Base-by-base conservation (phyloP, 192 early-diverging fungal species). In the Coemansia sp. region DNA sequence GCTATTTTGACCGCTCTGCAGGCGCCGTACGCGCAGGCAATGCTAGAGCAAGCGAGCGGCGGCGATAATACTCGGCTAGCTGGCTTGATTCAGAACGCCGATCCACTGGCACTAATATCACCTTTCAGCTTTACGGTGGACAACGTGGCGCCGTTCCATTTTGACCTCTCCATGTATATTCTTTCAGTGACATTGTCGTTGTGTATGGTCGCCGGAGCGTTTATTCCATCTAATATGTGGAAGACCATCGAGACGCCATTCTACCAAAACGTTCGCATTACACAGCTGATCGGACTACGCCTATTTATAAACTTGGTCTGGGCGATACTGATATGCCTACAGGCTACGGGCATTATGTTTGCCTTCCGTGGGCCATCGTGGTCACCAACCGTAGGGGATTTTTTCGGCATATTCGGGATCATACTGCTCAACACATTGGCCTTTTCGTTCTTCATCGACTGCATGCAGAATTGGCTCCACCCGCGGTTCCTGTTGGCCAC, bases 151-250 rank as follows among this genome's bases (percentile, higher is more conserved):
- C 77, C 77, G 46, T 78, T 68, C 58, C 76, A 78, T 55, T 84
- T 78, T 39, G 76, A 78, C 69, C 62, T 78, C 68, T 75, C 76
- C 0, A 72, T 78, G 73, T 84, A 78, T 57, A 69, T 84, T 26
- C 55, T 84, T 28, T 76, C 76, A 2, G 74, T 84, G 7, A 76
- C 76, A 10, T 42, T 84, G 57, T 84, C 81, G 4, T 47, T 84
- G 21, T 69, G 77, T 49, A 78, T 84, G 76, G 81, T 78, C 1
- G 66, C 67, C 11, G 80, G 80, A 8, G 63, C 67, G 46, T 84
- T 84, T 44, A 78, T 84, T 26, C 81, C 81, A 28, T 84, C 81
- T 9, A 84, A 84, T 44, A 78, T 84, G 81, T 84, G 81, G 81
- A 84, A 84, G 62, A 70, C 76, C 0, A 78, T 84, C 53, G 76